A percentile compares a stretch with the other conserved stretches of the same genome.
These are phyloP conservation scores for Curvularia lunata DNA, from an alignment of 2,329 filamentous ascomycete genomes.

Conservation along the genomic window DNA sequence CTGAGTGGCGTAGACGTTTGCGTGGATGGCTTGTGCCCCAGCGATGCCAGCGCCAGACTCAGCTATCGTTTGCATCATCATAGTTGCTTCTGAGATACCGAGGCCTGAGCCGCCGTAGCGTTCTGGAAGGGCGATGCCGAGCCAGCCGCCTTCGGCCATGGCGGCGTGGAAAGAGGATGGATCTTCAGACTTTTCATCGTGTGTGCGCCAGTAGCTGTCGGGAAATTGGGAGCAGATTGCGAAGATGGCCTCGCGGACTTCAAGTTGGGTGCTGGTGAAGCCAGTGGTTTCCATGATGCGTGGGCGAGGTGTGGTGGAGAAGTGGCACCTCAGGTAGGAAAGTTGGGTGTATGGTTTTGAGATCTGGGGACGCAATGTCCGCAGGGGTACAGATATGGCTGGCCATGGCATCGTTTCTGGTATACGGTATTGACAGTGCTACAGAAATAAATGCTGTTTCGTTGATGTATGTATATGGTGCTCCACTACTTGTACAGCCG, in stretches of 20 bases:
- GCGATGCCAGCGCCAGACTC: constrained; percentile 83
- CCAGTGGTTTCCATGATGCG: constrained; percentile 73
- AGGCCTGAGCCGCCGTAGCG: constrained; percentile 75
- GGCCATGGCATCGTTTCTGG: background rate
- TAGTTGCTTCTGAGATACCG: constrained; percentile 80
- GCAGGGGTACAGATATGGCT: background rate
- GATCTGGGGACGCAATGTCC: background rate
- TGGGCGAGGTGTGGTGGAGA: constrained; percentile 39
- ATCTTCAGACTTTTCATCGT: constrained; percentile 72
- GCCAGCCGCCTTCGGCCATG: constrained; percentile 76
- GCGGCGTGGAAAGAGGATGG: constrained; percentile 78
- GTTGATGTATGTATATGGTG: background rate
- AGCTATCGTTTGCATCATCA: constrained; percentile 85
- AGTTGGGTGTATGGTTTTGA: background rate
- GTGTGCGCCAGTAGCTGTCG: constrained; percentile 76
- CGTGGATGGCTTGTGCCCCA: constrained; percentile 64
- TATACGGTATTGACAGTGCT: background rate
- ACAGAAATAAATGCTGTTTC: background rate
- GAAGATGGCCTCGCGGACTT: constrained; percentile 72
- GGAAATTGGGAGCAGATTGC: constrained; percentile 74
- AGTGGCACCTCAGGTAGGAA: constrained; percentile 18
- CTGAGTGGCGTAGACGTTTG: constrained; percentile 77
- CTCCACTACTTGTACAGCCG: constrained; percentile 7
- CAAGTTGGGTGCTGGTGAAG: constrained; percentile 75
- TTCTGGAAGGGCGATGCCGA: constrained; percentile 80